phyloP scores from a whole-genome alignment of 352 stramenopile genomes.

The Phytophthora agathidicida region DNA sequence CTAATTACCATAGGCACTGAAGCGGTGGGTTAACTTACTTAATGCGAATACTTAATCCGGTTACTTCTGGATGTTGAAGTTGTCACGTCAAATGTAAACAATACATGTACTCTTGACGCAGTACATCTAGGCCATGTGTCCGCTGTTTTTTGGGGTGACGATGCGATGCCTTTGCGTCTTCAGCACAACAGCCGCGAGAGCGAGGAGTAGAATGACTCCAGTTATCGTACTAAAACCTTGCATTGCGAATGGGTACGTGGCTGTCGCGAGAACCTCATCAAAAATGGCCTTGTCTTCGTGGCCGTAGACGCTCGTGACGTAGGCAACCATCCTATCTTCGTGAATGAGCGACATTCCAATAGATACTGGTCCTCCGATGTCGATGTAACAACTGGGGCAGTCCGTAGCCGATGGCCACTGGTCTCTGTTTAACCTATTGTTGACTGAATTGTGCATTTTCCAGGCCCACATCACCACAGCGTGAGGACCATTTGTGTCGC shows the following conservation, averaged over 20 bases:
- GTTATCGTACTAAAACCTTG: constrained; percentile 37
- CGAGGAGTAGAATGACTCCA: constrained; percentile 24
- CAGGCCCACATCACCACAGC: constrained; percentile 70
- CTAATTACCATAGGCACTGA: constrained; percentile 2
- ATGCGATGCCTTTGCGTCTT: constrained; percentile 28
- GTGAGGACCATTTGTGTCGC: constrained; percentile 42
- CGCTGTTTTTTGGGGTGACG: constrained; percentile 3
- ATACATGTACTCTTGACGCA: no score
- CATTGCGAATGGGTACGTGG: constrained; percentile 29
- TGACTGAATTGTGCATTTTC: constrained; percentile 81
- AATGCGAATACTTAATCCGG: background rate
- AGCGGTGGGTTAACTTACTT: no score
- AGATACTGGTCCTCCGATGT: constrained; percentile 22
- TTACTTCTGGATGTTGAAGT: constrained; percentile 1
- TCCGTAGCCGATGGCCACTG: constrained; percentile 52
- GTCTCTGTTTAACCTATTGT: constrained; percentile 60
- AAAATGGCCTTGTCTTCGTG: constrained; percentile 26
- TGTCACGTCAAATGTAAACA: no score
- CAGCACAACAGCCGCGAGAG: constrained; percentile 15
- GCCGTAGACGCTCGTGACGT: constrained; percentile 20
- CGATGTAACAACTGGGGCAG: constrained; percentile 55
- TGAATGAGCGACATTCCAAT: constrained; percentile 32
- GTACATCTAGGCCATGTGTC: constrained; percentile 22
- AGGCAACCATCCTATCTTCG: constrained; percentile 26
- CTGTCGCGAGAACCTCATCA: constrained; percentile 32